Percentiles rank a stretch among this genome's conserved stretches.
Conservation (phyloP, 176 grass and related monocot genomes). For the Chrysopogon serrulatus region DNA sequence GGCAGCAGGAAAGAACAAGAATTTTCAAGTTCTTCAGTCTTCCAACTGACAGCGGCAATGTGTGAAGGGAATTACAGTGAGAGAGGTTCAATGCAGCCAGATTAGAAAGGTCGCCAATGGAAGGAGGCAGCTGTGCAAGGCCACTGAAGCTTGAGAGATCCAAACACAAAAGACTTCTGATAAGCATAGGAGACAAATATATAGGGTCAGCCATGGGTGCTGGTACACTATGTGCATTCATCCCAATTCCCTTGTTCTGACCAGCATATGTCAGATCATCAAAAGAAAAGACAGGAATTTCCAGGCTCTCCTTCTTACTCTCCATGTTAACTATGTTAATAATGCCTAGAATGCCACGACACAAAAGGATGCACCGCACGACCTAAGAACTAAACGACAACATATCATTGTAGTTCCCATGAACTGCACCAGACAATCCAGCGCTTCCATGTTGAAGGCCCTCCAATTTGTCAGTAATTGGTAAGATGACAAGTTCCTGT, state of each 20-base stretch:
- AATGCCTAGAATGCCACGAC: background rate
- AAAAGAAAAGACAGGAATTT: background rate
- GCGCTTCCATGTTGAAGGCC: background rate
- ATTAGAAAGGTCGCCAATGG: background rate
- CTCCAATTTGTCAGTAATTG: background rate
- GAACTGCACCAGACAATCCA: background rate
- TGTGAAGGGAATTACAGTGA: background rate
- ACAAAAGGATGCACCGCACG: background rate
- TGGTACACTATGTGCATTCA: background rate
- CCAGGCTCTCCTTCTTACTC: background rate
- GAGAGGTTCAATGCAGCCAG: constrained; percentile 5
- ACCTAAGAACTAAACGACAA: background rate
- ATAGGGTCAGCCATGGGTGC: background rate
- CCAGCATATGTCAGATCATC: background rate
- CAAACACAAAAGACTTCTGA: background rate
- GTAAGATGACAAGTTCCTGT: background rate
- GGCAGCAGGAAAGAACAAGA: background rate
- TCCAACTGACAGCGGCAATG: background rate
- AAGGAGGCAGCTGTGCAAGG: background rate
- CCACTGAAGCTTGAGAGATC: background rate
- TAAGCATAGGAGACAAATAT: background rate
- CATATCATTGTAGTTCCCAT: background rate
- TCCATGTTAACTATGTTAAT: background rate
- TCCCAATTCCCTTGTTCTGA: background rate
- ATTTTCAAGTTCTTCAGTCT: background rate